Evolutionary conservation across 441 rosid genomes (phyloP), one percentile per base, ranked within the genome.

Genomic region (Isatis lusitanica): DNA sequence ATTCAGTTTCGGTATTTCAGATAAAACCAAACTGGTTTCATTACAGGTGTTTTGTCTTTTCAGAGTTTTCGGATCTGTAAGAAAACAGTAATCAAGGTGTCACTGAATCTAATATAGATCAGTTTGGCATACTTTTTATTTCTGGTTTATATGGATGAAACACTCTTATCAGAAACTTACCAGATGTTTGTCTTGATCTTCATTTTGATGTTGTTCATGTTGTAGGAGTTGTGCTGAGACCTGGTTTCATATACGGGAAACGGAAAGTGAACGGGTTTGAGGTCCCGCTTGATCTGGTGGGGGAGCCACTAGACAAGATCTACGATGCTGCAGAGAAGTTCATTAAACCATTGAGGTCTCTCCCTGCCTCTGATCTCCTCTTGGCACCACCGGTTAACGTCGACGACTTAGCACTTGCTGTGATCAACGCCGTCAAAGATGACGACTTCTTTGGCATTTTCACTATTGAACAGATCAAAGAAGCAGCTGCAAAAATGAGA

Each of bases 391-490:
- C 93, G 0, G 87, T 94, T 44, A 94, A 80, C 42, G 92, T 90
- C 1, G 92, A 91, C 51, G 97, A 90, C 56, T 77, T 94, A 35
- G 98, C 98, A 7, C 85, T 85, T 8, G 94, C 98, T 4, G 95
- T 68, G 16, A 59, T 88, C 3, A 85, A 86, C 61, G 97, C 92
- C 2, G 80, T 94, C 7, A 83, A 70, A 33, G 94, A 90, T 64
- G 94, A 90, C 17, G 97, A 90, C 46, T 57, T 87, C 83, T 94
- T 90, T 11, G 97, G 98, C 60, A 69, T 88, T 77, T 89, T 90
- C 87, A 90, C 97, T 9, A 92, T 94, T 3, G 95, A 94, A 67
- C 97, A 94, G 82, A 94, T 93, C 81, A 93, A 89, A 82, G 91
- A 91, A 83, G 96, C 90, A 7, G 96, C 97, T 9, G 84, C 90